A percentile compares a stretch with the other conserved stretches of the same genome.
Conservation (phyloP, 2,329 filamentous ascomycete genomes). For the Colletotrichum cereale region DNA sequence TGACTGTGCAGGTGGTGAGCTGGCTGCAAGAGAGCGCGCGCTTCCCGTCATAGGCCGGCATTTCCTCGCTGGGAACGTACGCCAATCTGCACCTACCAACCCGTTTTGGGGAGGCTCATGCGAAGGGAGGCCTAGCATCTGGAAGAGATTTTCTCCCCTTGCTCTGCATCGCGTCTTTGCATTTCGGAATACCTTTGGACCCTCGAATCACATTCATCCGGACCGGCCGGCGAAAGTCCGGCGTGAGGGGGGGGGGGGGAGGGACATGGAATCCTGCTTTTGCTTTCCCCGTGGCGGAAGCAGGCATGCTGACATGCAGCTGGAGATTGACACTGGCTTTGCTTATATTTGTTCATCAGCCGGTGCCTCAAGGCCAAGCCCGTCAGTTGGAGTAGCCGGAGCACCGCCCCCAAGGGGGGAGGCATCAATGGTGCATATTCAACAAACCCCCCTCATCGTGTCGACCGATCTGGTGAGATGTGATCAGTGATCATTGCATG, state of each 20-base stretch:
- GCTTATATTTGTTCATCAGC: not conserved
- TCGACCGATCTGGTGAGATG: slow-evolving; percentile 33
- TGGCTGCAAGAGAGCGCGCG: slow-evolving; percentile 5
- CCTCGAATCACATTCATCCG: slow-evolving; percentile 21
- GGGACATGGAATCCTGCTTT: slow-evolving; percentile 5
- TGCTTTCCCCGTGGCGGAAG: not conserved
- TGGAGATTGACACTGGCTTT: slow-evolving; percentile 4
- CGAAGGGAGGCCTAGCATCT: not conserved
- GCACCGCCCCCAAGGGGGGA: not conserved
- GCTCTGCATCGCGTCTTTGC: slow-evolving; percentile 4
- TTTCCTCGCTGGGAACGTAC: not conserved
- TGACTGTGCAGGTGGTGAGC: not conserved
- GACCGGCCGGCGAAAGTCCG: slow-evolving; percentile 18
- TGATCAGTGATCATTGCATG: slow-evolving; percentile 32
- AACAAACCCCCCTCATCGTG: not conserved
- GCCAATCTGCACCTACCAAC: not conserved
- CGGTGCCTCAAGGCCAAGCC: not conserved
- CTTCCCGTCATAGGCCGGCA: slow-evolving; percentile 6
- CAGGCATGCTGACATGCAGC: slow-evolving; percentile 23
- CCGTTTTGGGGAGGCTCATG: slow-evolving; percentile 3
- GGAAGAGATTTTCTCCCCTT: not conserved
- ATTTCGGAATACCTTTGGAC: slow-evolving; percentile 13
- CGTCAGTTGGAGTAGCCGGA: not conserved
- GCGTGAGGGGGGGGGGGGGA: not conserved
- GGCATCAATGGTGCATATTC: not conserved